These are phyloP conservation scores for Cicer chorassanicum DNA, from an alignment of 306 rosid genomes.

Conservation along the genomic window DNA sequence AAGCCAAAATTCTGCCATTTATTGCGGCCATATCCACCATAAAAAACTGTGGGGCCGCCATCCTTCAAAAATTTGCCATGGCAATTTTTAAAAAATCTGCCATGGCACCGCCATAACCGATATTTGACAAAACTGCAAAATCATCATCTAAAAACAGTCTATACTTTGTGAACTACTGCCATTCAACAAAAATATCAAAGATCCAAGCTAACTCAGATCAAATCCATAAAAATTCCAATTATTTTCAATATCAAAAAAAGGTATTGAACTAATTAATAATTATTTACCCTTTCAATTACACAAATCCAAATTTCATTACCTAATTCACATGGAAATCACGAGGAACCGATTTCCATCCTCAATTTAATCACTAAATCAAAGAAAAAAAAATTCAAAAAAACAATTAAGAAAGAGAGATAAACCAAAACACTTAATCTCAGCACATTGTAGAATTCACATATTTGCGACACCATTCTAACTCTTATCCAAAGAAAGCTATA, in stretches of 20 bases:
- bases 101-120: too few species aligned
- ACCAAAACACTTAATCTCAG: constrained; percentile 8
- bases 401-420: constrained; percentile 11
- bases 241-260: neutral
- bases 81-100: too few species aligned
- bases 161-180: constrained; percentile 14
- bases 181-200: constrained; percentile 21
- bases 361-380: constrained; percentile 31
- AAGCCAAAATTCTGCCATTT: too few species aligned
- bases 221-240: constrained; percentile 7
- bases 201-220: constrained; percentile 14
- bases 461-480: neutral
- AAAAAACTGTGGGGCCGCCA: too few species aligned
- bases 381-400: constrained; percentile 2
- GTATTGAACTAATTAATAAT: neutral
- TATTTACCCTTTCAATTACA: constrained; percentile 8
- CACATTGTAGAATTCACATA: constrained; percentile 11
- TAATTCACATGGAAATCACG: constrained; percentile 25
- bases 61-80: too few species aligned
- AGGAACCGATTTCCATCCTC: constrained; percentile 36
- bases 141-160: neutral
- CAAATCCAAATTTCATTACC: constrained; percentile 7
- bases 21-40: too few species aligned
- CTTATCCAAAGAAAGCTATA: constrained; percentile 14
- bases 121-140: too few species aligned